Base-by-base conservation (phyloP, 2,329 filamentous ascomycete genomes). In the Reticulascus tulasneorum region DNA sequence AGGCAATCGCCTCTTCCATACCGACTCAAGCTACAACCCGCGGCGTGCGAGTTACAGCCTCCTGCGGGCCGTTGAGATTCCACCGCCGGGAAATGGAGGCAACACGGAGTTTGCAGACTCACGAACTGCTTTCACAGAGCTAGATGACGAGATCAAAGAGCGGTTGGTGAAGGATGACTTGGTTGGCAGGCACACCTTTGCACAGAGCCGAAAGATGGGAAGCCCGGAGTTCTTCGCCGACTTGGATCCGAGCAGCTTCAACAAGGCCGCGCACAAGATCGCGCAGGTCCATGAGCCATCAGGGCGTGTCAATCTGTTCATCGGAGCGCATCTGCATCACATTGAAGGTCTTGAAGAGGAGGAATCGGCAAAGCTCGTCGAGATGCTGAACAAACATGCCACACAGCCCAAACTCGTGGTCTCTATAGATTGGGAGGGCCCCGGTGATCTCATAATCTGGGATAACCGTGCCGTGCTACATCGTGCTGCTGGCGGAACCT, bases 401-500 rank as follows among this genome's bases (percentile, higher is more conserved):
- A 67, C 64, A 6, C 66, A 72, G 53, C 51, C 60, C 1, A 68
- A 69, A 47, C 72, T 73, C 45, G 51, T 63, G 0, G 39, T 69
- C 7, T 60, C 56, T 6, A 60, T 77, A 4, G 51, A 59, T 25
- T 80, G 74, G 75, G 44, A 66, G 19, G 49, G 65, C 7, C 47
- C 55, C 0, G 65, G 71, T 0, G 76, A 79, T 48, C 29, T 79
- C 37, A 51, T 79, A 12, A 62, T 75, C 13, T 80, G 77, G 76
- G 76, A 81, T 46, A 80, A 80, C 49, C 70, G 71, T 0, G 67
- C 63, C 31, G 69, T 73, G 12, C 64, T 79, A 62, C 75, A 81
- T 52, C 55, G 73, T 6, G 71, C 72, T 0, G 65, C 61, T 2
- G 58, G 60, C 2, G 74, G 74, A 0, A 50, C 51, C 0, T 77